Evolutionary conservation across 2,329 filamentous ascomycete species (phyloP).

Genomic region (Paraconiothyrium brasiliense): DNA sequence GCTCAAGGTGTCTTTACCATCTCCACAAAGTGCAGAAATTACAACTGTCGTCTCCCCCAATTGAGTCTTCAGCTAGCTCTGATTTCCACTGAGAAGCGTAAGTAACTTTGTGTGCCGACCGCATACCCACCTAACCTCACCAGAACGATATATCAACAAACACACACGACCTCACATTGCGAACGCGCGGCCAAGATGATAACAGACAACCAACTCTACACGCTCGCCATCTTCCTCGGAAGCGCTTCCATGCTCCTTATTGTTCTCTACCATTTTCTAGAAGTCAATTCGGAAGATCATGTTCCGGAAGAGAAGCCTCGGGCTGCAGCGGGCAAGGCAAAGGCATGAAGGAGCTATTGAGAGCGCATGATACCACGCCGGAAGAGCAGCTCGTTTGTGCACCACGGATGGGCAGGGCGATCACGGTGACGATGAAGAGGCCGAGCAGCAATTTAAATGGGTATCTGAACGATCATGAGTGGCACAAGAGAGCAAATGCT

Average conservation of each 20-base stretch:
- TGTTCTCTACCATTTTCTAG: constrained; percentile 94
- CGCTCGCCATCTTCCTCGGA: constrained; percentile 91
- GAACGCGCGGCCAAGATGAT: constrained; percentile 73
- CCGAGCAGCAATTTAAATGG: background rate
- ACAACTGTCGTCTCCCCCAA: constrained; percentile 6
- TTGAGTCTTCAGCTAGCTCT: constrained; percentile 11
- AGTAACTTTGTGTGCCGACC: background rate
- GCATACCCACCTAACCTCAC: constrained; percentile 24
- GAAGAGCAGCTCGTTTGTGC: background rate
- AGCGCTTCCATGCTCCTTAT: constrained; percentile 90
- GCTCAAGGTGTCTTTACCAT: constrained; percentile 35
- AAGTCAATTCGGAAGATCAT: constrained; percentile 80
- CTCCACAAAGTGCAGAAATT: background rate
- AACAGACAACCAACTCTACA: constrained; percentile 89
- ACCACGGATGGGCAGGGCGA: background rate
- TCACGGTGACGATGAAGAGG: background rate
- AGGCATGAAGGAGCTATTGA: constrained; percentile 19
- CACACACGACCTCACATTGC: constrained; percentile 25
- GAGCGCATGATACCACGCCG: constrained; percentile 8
- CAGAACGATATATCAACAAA: constrained; percentile 26
- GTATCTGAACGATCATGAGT: background rate
- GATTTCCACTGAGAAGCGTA: background rate
- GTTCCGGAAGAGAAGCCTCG: constrained; percentile 40
- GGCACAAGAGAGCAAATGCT: constrained; percentile 17
- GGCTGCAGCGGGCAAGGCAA: constrained; percentile 39